Base-by-base conservation (phyloP, 768 basidiomycete species). In the Suillus plorans region DNA sequence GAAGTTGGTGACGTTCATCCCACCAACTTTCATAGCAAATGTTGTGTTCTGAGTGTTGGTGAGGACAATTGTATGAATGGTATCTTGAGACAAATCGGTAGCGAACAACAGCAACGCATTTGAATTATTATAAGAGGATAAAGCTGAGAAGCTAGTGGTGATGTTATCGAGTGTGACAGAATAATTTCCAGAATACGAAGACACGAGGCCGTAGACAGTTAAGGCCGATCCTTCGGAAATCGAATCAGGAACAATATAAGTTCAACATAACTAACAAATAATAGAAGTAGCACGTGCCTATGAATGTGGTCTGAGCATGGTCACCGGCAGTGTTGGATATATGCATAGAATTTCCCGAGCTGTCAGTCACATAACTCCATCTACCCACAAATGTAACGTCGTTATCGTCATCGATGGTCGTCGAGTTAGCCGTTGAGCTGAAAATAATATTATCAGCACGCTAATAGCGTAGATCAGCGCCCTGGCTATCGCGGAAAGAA, bases 31-130 rank as follows among this genome's bases (percentile, higher is more conserved):
- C 41, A 89, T 56, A 4, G 82, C 80, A 28, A 92, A 73, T 14
- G 81, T 80, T 2, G 78, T 72, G 47, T 85, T 83, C 65, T 85
- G 84, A 44, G 79, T 78, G 72, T 94, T 93, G 36, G 75, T 76
- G 45, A 94, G 76, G 14, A 80, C 71, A 28, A 94, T 70, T 4
- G 77, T 70, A 71, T 94, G 90, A 16, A 69, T 61, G 8, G 67
- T 39, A 60, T 74, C 76, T 16, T 84, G 79, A 68, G 91, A 80
- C 53, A 94, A 81, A 20, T 85, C 86, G 22, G 85, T 85, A 45
- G 84, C 81, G 68, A 83, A 88, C 72, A 87, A 93, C 13, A 94
- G 79, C 5, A 91, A 77, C 13, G 86, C 79, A 63, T 84, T 72
- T 55, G 80, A 73, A 36, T 83, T 76, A 44, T 77, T 80, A 70